Conservation (phyloP, 2,329 filamentous ascomycete genomes). For the Juglanconis juglandina region DNA sequence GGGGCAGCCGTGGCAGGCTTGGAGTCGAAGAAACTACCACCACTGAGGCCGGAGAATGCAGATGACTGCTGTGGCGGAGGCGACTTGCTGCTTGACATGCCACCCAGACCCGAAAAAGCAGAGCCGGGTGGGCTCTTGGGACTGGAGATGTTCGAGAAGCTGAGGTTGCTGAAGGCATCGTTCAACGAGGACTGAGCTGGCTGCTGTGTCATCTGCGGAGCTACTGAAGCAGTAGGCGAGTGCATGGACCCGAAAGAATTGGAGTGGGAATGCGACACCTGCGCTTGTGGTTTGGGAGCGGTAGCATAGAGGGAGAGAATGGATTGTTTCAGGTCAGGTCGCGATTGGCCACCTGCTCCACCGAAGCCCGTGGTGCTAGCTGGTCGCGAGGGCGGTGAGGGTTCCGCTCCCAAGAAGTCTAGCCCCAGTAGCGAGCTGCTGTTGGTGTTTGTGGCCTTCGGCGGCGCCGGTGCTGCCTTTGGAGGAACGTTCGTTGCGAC, state of each 20-base stretch:
- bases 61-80: constrained; percentile 34
- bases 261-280: constrained; percentile 52
- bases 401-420: constrained; percentile 79
- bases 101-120: constrained; percentile 22
- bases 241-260: constrained; percentile 66
- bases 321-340: constrained; percentile 94
- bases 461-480: constrained; percentile 63
- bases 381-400: constrained; percentile 71
- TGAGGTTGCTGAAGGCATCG: constrained; percentile 68
- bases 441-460: constrained; percentile 68
- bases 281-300: constrained; percentile 70
- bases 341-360: constrained; percentile 61
- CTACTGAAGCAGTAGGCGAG: constrained; percentile 43
- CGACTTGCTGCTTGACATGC: constrained; percentile 30
- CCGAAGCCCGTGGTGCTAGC: constrained; percentile 71
- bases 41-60: constrained; percentile 55
- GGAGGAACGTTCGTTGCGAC: constrained; percentile 53
- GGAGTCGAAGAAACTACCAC: constrained; percentile 80
- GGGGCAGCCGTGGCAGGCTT: constrained; percentile 54
- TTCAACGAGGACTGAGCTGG: constrained; percentile 53
- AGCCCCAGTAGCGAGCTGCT: constrained; percentile 81
- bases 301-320: constrained; percentile 93
- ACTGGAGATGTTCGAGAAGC: constrained; percentile 38
- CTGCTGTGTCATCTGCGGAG: constrained; percentile 35
- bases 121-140: constrained; percentile 38